Evolutionary conservation across 2,329 filamentous ascomycete genomes (phyloP).

Genomic region (Diaporthe sp.): DNA sequence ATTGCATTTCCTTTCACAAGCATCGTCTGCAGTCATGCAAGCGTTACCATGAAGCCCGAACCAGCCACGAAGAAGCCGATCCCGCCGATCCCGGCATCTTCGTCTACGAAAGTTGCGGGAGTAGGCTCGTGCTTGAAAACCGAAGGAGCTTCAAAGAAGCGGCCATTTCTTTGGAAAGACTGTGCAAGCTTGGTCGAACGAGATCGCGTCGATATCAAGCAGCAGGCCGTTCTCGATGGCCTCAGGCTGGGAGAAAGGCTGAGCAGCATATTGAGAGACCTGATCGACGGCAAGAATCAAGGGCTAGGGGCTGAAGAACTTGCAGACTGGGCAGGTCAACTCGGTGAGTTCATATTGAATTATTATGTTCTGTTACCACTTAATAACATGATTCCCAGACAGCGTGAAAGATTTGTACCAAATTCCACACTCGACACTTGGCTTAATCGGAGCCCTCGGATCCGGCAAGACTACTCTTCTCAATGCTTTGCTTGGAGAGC

Average conservation of each 20-base stretch:
- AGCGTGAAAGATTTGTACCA: background rate
- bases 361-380: too few species aligned
- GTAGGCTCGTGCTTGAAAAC: background rate
- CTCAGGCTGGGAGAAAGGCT: background rate
- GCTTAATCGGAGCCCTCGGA: background rate
- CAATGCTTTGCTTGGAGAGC: background rate
- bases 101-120: background rate
- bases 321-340: background rate
- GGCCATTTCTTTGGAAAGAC: too few species aligned
- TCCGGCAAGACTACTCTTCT: background rate
- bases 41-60: background rate
- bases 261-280: background rate
- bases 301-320: rapidly evolving
- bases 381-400: too few species aligned
- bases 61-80: background rate
- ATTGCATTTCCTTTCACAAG: too few species aligned
- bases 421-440: background rate
- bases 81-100: background rate
- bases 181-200: too few species aligned
- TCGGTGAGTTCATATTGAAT: background rate
- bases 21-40: background rate
- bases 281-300: background rate
- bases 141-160: too few species aligned
- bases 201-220: constrained; percentile 2
- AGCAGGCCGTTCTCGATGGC: background rate